Conservation (phyloP, 139 green algal genomes). For the Gonium pectorale region DNA sequence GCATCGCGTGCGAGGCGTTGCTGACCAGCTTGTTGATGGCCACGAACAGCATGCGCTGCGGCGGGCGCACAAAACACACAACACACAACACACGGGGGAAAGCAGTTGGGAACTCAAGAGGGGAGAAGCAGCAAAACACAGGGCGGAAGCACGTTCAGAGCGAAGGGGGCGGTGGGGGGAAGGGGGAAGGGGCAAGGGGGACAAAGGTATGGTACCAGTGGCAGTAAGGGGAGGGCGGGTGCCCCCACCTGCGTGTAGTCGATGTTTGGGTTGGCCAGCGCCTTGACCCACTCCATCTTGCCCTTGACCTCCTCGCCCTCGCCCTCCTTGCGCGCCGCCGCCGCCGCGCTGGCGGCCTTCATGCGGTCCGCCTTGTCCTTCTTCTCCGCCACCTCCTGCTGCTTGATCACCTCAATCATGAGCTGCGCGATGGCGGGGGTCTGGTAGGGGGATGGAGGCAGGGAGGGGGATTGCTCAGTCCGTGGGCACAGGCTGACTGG, state of each 20-base stretch:
- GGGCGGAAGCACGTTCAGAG: too few species aligned
- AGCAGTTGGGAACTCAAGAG: too few species aligned
- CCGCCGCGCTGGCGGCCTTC: neutral
- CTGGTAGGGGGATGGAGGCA: too few species aligned
- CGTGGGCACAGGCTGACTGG: too few species aligned
- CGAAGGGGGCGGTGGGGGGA: too few species aligned
- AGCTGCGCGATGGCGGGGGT: constrained; percentile 42
- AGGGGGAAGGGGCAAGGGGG: too few species aligned
- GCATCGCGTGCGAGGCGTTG: neutral
- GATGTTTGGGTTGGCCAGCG: constrained; percentile 4
- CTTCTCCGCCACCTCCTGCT: constrained; percentile 34
- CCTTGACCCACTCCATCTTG: constrained; percentile 33
- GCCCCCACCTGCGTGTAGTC: constrained; percentile 39
- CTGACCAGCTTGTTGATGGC: constrained; percentile 28
- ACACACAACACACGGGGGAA: too few species aligned
- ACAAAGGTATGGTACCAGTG: neutral
- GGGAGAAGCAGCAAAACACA: too few species aligned
- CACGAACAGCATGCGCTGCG: constrained; percentile 36
- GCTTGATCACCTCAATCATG: constrained; percentile 48
- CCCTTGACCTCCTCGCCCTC: constrained; percentile 2
- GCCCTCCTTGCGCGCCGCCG: neutral
- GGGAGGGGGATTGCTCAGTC: neutral
- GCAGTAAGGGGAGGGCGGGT: neutral
- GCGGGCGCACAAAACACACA: too few species aligned
- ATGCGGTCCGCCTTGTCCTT: constrained; percentile 29